These are phyloP conservation scores for Puccinia polysora DNA, from an alignment of 1,284 basidiomycete species.

Conservation along the genomic window DNA sequence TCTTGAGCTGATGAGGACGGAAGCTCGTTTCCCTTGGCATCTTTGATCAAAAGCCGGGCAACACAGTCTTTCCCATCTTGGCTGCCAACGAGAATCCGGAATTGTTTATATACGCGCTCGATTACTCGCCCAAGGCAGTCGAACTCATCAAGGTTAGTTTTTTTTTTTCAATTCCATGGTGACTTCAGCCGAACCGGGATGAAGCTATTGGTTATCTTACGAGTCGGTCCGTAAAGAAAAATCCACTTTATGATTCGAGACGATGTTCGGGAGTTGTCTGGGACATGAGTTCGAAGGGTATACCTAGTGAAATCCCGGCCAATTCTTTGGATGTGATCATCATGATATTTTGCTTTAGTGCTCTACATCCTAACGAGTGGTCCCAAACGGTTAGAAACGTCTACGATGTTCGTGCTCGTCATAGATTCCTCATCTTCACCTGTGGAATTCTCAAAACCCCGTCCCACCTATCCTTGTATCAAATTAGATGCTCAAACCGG, in stretches of 20 bases:
- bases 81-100: conserved; percentile 74
- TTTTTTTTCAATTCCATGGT: conserved; percentile 13
- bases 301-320: conserved; percentile 63
- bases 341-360: conserved; percentile 92
- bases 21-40: neutral
- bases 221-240: conserved; percentile 55
- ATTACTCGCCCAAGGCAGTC: conserved; percentile 84
- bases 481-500: conserved; percentile 76
- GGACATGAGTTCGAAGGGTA: conserved; percentile 70
- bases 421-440: no score
- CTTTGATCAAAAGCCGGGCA: conserved; percentile 62
- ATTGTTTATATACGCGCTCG: conserved; percentile 72
- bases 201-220: conserved; percentile 14
- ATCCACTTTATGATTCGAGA: conserved; percentile 67
- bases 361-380: conserved; percentile 93
- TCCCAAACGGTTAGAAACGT: conserved; percentile 75
- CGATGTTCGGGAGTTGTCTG: conserved; percentile 76
- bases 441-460: neutral
- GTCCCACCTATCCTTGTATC: neutral
- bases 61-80: conserved; percentile 85
- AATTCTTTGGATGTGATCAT: conserved; percentile 77
- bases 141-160: conserved; percentile 73
- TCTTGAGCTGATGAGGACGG: neutral
- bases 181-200: neutral
- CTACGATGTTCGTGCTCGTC: conserved; percentile 59